Evolutionary conservation across 306 rosid genomes (phyloP), one percentile per base, ranked within the genome.

Genomic region (Luffa aegyptiaca): DNA sequence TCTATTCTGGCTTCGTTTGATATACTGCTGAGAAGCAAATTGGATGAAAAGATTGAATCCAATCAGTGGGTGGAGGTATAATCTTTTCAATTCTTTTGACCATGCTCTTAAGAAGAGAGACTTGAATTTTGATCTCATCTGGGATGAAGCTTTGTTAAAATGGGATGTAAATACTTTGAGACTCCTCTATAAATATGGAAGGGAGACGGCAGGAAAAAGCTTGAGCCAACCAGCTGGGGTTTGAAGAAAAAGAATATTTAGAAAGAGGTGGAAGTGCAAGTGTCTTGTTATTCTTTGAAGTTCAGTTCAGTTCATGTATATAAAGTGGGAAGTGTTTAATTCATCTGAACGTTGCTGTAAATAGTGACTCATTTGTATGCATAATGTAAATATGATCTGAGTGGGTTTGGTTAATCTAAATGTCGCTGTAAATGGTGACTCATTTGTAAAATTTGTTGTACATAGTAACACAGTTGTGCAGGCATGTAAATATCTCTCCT

Each of bases 71-170:
- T 46, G 59, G 26, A 45, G 41, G 6, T 71, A 57, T 46, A 56
- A 73, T 73, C 77, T 73, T 48, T 72, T 49, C 59, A 31, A 13
- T 31, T 46, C 18, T 45, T 26, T 73, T 74, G 78, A 74, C 33
- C 78, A 52, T 74, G 78, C 62, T 74, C 63, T 51, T 75, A 51
- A 75, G 21, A 53, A 48, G 78, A 51, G 61, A 73, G 26, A 35
- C 45, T 16, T 48, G 13, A 33, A 74, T 17, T 33, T 8, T 51
- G 55, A 20, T 33, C 61, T 51, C 78, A 31, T 33, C 62, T 49
- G 78, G 21, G 44, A 26, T 51, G 61, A 51, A 74, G 44, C 78
- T 33, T 12, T 74, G 59, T 74, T 16, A 75, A 16, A 11, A 46
- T 26, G 26, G 41, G 49, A 75, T 75, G 64, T 75, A 52, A 52